Evolutionary conservation across 495 filamentous ascomycete genomes (phyloP).

Genomic region (Penicillium angulare): DNA sequence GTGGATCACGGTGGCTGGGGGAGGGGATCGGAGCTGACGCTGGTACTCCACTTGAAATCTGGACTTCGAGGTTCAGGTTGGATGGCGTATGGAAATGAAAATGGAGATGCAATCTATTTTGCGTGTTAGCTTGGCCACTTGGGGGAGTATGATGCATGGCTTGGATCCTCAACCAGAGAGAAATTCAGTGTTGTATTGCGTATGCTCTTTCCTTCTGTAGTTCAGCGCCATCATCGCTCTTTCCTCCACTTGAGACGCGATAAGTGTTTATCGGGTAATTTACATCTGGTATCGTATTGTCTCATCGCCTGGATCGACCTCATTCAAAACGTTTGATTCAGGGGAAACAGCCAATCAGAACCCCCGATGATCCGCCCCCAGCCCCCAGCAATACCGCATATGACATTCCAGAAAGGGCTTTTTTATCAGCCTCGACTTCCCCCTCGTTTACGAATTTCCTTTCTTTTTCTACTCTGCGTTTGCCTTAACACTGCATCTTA

Average conservation of each 20-base stretch:
- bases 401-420: slow-evolving; percentile 20
- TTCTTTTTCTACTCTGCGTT: background rate
- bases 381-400: slow-evolving; percentile 27
- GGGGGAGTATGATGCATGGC: background rate
- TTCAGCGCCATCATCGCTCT: too few species aligned
- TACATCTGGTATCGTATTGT: slow-evolving; percentile 18
- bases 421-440: slow-evolving; percentile 18
- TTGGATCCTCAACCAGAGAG: background rate
- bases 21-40: slow-evolving; percentile 21
- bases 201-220: too few species aligned
- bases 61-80: slow-evolving; percentile 15
- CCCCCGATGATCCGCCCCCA: slow-evolving; percentile 11
- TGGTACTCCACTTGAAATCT: slow-evolving; percentile 20
- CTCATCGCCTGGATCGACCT: slow-evolving; percentile 6
- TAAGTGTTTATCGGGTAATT: slow-evolving; percentile 16
- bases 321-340: slow-evolving; percentile 18
- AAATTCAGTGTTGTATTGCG: background rate
- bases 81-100: background rate
- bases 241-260: too few species aligned
- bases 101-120: slow-evolving; percentile 3
- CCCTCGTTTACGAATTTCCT: slow-evolving; percentile 8
- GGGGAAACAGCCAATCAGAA: slow-evolving; percentile 22
- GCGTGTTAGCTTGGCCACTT: background rate
- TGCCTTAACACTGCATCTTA: too few species aligned
- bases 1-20: slow-evolving; percentile 29